These are phyloP conservation scores for Inonotus obliquus DNA, from an alignment of 1,284 basidiomycete genomes.

Conservation along the genomic window DNA sequence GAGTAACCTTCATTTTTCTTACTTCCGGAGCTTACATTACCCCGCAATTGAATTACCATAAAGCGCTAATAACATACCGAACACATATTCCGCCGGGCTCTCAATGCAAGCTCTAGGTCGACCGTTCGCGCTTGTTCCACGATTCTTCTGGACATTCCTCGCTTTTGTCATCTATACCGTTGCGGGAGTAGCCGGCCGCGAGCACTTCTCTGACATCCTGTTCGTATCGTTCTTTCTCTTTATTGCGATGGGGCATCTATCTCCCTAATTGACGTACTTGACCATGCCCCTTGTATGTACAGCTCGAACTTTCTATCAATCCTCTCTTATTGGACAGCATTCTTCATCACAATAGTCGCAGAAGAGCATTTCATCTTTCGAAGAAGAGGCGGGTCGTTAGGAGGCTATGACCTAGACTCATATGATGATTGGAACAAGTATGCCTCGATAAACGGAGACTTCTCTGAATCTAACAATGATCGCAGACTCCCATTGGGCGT, in stretches of 20 bases:
- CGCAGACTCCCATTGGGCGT: slow-evolving; percentile 46
- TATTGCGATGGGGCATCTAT: too few species aligned
- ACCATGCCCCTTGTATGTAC: neutral
- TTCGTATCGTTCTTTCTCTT: neutral
- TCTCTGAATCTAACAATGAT: neutral
- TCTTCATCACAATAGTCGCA: slow-evolving; percentile 53
- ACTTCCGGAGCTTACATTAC: too few species aligned
- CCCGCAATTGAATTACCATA: neutral
- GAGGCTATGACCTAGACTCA: slow-evolving; percentile 51
- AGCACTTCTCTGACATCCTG: slow-evolving; percentile 56
- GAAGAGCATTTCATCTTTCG: slow-evolving; percentile 60
- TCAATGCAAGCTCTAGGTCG: slow-evolving; percentile 53
- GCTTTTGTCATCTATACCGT: slow-evolving; percentile 54
- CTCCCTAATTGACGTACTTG: neutral
- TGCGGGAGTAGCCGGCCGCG: slow-evolving; percentile 56
- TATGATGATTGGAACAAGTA: slow-evolving; percentile 46
- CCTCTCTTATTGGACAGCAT: slow-evolving; percentile 60
- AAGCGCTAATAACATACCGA: slow-evolving; percentile 56
- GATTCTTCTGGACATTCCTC: slow-evolving; percentile 55
- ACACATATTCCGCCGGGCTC: slow-evolving; percentile 53
- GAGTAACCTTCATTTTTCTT: slow-evolving; percentile 15
- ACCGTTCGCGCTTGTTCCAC: slow-evolving; percentile 50
- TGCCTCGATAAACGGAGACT: slow-evolving; percentile 16
- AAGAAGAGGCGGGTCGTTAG: slow-evolving; percentile 35
- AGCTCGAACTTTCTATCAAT: slow-evolving; percentile 46